Conservation (phyloP, 208 protist genomes). For the Leishmania turanica region DNA sequence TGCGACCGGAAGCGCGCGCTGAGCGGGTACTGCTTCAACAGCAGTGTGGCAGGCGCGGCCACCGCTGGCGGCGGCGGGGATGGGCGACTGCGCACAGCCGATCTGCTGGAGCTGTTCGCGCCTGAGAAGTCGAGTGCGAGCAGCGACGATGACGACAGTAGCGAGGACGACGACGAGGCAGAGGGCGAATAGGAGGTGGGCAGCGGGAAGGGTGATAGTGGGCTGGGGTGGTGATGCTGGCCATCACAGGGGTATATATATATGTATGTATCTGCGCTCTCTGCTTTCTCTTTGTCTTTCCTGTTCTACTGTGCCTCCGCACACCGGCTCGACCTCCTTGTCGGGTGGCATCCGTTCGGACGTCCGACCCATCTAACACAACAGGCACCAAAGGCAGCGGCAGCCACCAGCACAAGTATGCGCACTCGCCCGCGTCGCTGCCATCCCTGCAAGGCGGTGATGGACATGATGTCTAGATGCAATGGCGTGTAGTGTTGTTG, state of each 20-base stretch:
- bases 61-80: slow-evolving; percentile 13
- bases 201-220: background rate
- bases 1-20: slow-evolving; percentile 93
- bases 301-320: background rate
- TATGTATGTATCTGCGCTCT: background rate
- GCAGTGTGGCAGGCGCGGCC: background rate
- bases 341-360: background rate
- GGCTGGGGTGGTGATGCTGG: background rate
- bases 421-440: background rate
- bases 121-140: slow-evolving; percentile 29
- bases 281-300: background rate
- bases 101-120: slow-evolving; percentile 60
- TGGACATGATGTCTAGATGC: background rate
- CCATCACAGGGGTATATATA: background rate
- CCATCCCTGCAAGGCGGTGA: background rate
- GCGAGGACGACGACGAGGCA: slow-evolving; percentile 8
- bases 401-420: background rate
- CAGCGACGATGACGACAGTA: slow-evolving; percentile 18
- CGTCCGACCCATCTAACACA: background rate
- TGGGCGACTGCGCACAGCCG: slow-evolving; percentile 42
- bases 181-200: slow-evolving; percentile 1
- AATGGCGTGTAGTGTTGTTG: background rate
- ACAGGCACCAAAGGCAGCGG: background rate
- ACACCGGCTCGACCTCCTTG: background rate
- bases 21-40: slow-evolving; percentile 49